Percentiles rank a stretch among this genome's conserved stretches.
Conservation (phyloP, 202 grass and related monocot species). For the Tripidium arundinaceum region DNA sequence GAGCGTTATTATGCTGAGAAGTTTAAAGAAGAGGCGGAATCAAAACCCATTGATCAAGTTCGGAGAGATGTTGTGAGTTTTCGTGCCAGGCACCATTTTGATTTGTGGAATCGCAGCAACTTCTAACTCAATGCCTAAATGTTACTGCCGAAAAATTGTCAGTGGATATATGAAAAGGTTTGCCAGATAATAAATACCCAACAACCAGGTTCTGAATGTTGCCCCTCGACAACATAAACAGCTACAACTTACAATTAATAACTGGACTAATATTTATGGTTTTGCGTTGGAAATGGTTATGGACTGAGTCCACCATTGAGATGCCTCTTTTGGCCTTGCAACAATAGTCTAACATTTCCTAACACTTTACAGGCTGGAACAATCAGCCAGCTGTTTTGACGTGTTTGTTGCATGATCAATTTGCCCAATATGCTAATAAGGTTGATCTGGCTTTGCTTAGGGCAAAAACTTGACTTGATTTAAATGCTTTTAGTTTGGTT, state of each 20-base stretch:
- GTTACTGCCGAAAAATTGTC: slow-evolving; percentile 13
- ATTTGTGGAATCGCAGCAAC: slow-evolving; percentile 22
- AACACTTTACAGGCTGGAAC: background rate
- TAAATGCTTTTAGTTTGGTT: background rate
- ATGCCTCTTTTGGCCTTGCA: background rate
- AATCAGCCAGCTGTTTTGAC: background rate
- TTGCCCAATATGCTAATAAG: background rate
- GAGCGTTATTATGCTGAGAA: slow-evolving; percentile 90
- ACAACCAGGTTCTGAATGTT: slow-evolving; percentile 10
- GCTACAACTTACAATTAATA: background rate
- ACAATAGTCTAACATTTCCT: background rate
- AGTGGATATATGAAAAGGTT: background rate
- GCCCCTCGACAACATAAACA: background rate
- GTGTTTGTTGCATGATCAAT: background rate
- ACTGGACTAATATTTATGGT: background rate
- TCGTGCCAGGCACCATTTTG: background rate
- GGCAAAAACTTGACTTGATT: slow-evolving; percentile 1
- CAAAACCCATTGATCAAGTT: slow-evolving; percentile 66
- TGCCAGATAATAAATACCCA: background rate
- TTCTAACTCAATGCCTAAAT: slow-evolving; percentile 17
- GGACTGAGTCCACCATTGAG: background rate
- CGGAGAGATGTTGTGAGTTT: slow-evolving; percentile 94
- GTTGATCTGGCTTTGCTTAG: background rate
- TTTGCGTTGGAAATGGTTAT: background rate
- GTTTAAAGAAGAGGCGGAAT: slow-evolving; percentile 71